These are phyloP conservation scores for Cynanchum wilfordii DNA, from an alignment of 257 asterid genomes.

Conservation along the genomic window DNA sequence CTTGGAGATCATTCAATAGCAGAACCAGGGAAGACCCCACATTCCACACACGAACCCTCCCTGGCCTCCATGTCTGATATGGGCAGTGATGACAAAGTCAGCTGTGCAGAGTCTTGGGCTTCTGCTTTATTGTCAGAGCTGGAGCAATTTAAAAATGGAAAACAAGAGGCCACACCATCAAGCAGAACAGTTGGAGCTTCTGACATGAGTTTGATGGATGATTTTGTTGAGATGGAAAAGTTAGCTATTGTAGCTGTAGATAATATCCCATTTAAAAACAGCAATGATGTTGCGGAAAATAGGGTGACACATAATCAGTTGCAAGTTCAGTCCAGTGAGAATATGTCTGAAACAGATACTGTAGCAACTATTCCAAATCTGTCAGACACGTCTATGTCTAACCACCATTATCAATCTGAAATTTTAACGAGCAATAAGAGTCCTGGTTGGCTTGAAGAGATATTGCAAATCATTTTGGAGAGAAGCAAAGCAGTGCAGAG, in stretches of 20 bases:
- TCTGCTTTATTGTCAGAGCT: constrained; percentile 59
- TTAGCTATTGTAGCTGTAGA: constrained; percentile 47
- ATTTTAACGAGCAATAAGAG: constrained; percentile 4
- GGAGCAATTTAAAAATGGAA: constrained; percentile 50
- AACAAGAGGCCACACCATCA: constrained; percentile 29
- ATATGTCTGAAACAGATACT: constrained; percentile 13
- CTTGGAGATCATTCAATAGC: constrained; percentile 19
- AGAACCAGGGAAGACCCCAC: constrained; percentile 27
- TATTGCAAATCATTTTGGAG: constrained; percentile 42
- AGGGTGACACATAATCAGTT: constrained; percentile 22
- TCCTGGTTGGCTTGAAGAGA: constrained; percentile 28
- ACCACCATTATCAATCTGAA: constrained; percentile 18
- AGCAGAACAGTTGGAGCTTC: constrained; percentile 40
- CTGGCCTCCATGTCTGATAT: constrained; percentile 48
- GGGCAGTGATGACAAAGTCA: constrained; percentile 65
- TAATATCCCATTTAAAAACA: constrained; percentile 29
- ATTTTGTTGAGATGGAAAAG: constrained; percentile 92
- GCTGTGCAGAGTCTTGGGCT: constrained; percentile 63
- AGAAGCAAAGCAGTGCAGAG: constrained; percentile 30
- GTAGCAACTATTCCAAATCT: constrained; percentile 16
- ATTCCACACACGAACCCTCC: constrained; percentile 30
- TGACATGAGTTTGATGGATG: constrained; percentile 79
- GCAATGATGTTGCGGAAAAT: constrained; percentile 31
- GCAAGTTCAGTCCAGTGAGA: constrained; percentile 23
- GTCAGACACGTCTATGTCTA: constrained; percentile 21